phyloP scores from a whole-genome alignment of 2,329 filamentous ascomycete genomes.

The Diaporthe velutina region DNA sequence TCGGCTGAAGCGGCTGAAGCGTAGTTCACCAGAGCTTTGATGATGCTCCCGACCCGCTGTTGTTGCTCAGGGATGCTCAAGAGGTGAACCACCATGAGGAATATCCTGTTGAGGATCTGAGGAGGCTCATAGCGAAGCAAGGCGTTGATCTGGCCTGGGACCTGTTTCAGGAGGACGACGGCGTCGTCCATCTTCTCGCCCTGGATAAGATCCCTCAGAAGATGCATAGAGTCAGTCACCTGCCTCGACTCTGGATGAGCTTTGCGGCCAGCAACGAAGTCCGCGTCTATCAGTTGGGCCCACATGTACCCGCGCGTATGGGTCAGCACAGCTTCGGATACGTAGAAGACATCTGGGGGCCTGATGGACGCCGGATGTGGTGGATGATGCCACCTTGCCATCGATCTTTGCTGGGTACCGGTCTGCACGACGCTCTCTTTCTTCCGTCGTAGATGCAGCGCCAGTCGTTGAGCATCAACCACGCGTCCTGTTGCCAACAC shows the following conservation, averaged over 20 bases:
- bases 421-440: neutral
- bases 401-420: neutral
- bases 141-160: slow-evolving; percentile 12
- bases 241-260: neutral
- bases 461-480: slow-evolving; percentile 32
- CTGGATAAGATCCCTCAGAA: neutral
- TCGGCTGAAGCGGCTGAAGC: slow-evolving; percentile 26
- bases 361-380: slow-evolving; percentile 3
- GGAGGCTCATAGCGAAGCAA: slow-evolving; percentile 30
- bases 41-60: neutral
- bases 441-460: slow-evolving; percentile 36
- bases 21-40: slow-evolving; percentile 33
- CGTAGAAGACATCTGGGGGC: slow-evolving; percentile 32
- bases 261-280: neutral
- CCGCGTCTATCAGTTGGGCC: neutral
- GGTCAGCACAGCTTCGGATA: slow-evolving; percentile 30
- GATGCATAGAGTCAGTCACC: neutral
- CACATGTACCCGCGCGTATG: slow-evolving; percentile 29
- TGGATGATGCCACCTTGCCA: neutral
- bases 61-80: slow-evolving; percentile 6
- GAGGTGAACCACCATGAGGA: slow-evolving; percentile 26
- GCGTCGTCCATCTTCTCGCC: slow-evolving; percentile 30
- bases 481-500: slow-evolving; percentile 31
- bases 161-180: slow-evolving; percentile 19
- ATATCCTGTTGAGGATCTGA: slow-evolving; percentile 30